These are phyloP conservation scores for Candida namnaoensis DNA, from an alignment of 805 yeast genomes.

Conservation along the genomic window DNA sequence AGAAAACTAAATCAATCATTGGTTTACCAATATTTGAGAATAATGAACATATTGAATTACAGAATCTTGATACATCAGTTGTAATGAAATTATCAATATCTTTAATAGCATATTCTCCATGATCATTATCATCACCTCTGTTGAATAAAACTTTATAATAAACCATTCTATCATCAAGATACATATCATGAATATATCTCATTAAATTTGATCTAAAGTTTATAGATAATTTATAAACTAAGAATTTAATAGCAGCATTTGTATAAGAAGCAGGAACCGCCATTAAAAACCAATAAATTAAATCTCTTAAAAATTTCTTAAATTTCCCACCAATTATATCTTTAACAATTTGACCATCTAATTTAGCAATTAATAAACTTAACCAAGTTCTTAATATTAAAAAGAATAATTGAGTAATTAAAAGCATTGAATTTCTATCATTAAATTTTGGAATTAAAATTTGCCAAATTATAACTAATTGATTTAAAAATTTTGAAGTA, in stretches of 20 bases:
- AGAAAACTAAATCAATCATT: constrained; percentile 74
- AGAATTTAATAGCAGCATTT: constrained; percentile 78
- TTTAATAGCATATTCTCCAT: constrained; percentile 29
- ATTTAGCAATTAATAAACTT: constrained; percentile 73
- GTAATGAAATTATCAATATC: constrained; percentile 79
- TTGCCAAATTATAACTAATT: constrained; percentile 68
- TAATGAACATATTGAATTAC: constrained; percentile 72
- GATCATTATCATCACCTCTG: constrained; percentile 12
- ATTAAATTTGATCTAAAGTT: constrained; percentile 79
- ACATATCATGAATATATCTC: constrained; percentile 85
- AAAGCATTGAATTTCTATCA: constrained; percentile 56
- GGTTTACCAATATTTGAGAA: constrained; percentile 92
- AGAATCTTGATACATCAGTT: constrained; percentile 73
- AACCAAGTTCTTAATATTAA: constrained; percentile 80
- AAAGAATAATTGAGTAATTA: constrained; percentile 65
- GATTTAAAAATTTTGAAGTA: constrained; percentile 62
- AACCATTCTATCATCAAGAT: constrained; percentile 70
- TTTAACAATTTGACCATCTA: constrained; percentile 89
- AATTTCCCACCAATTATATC: constrained; percentile 81
- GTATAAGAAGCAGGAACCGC: constrained; percentile 93
- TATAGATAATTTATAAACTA: constrained; percentile 68
- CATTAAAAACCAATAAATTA: constrained; percentile 79
- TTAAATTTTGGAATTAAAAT: constrained; percentile 71
- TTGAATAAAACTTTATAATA: constrained; percentile 69
- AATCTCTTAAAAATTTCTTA: constrained; percentile 62